Percentiles rank a stretch among this genome's conserved stretches.
Evolutionary conservation across 805 yeast genomes (phyloP).

Genomic region (Kazachstania taianensis): DNA sequence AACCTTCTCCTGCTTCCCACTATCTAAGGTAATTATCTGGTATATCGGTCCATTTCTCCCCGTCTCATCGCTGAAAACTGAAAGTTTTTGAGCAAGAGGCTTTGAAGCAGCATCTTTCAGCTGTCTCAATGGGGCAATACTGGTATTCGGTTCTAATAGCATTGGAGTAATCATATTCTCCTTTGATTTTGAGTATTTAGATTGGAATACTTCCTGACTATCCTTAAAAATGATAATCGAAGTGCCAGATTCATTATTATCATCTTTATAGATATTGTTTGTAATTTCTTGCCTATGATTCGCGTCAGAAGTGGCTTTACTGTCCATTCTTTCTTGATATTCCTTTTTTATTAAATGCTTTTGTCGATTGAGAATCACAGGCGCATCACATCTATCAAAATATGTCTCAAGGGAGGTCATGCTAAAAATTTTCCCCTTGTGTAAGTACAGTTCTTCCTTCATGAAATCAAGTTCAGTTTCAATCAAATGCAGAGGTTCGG

Average conservation of each 20-base stretch:
- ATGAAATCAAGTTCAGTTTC: too few relatives aligned
- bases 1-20: slow-evolving; percentile 48
- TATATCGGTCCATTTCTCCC: slow-evolving; percentile 33
- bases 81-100: slow-evolving; percentile 16
- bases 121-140: slow-evolving; percentile 1
- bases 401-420: too few relatives aligned
- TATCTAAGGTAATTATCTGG: slow-evolving; percentile 42
- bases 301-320: neutral
- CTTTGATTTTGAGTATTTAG: slow-evolving; percentile 1
- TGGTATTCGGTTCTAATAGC: slow-evolving; percentile 1
- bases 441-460: too few relatives aligned
- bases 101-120: slow-evolving; percentile 2
- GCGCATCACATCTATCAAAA: neutral
- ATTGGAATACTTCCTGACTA: neutral
- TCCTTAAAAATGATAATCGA: too few relatives aligned
- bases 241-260: too few relatives aligned
- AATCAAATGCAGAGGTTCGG: too few relatives aligned
- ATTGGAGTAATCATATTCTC: slow-evolving; percentile 1
- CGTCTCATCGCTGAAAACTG: slow-evolving; percentile 33
- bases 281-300: neutral
- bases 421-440: too few relatives aligned
- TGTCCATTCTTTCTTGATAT: neutral
- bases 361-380: slow-evolving; percentile 3
- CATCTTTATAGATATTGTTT: neutral
- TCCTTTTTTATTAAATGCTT: slow-evolving; percentile 6